Evolutionary conservation across 441 rosid genomes (phyloP), one percentile per base, ranked within the genome.

Genomic region (Adansonia grandidieri): DNA sequence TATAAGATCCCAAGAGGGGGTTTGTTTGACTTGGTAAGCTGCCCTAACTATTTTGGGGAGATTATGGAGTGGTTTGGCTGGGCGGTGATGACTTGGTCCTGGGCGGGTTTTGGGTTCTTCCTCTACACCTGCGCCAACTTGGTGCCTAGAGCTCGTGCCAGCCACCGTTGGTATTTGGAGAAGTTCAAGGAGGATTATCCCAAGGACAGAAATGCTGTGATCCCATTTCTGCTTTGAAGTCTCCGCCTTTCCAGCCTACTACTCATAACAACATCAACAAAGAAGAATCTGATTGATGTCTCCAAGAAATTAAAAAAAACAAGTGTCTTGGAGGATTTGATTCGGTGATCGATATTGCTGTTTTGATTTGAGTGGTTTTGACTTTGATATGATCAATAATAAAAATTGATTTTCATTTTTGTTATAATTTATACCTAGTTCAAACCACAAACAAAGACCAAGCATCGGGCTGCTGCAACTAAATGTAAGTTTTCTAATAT

Each of bases 21-120:
- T 2, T 85, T 82, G 92, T 91, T 95, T 71, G 93, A 95, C 79
- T 1, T 82, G 13, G 92, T 90, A 32, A 91, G 94, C 79, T 95
- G 98, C 66, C 97, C 99, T 1, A 94, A 92, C 73, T 94, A 96
- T 76, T 86, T 91, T 0, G 98, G 99, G 9, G 98, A 96, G 84
- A 86, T 88, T 9, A n/a, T 85, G 75, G 98, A 96, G 86, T 94
- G 97, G 98, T 64, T 87, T 22, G 99, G 98, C 4, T 94, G 97
- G 97, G 84, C 91, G 14, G 66, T 92, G 65, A 94, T 94, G 97
- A 91, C 93, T 2, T 91, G 93, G 92, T 96, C 99, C 32, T 88
- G 89, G 93, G 91, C 71, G 9, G 99, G 98, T 6, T 66, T 94
- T 15, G 97, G 87, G 28, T 91, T 93, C 80, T 91, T 92, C 50